Percentiles rank a stretch among this genome's conserved stretches.
Conservation (phyloP, 2,329 filamentous ascomycete species). For the Apiospora sp. region DNA sequence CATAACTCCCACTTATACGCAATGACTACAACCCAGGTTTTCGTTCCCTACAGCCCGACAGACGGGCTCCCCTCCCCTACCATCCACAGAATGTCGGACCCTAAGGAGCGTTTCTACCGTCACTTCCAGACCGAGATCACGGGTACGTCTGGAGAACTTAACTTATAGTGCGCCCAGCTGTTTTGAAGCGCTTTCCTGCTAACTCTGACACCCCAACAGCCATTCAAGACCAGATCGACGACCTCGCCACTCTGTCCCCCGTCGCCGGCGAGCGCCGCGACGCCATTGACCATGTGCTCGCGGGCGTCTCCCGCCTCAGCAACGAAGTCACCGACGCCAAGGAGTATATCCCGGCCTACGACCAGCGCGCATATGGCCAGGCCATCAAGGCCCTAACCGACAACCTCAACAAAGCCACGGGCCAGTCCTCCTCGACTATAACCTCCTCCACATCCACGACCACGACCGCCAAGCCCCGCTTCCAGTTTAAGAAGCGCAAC, state of each 20-base stretch:
- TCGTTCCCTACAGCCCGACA: conserved; percentile 21
- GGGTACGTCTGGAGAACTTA: conserved; percentile 55
- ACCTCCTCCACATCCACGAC: conserved; percentile 92
- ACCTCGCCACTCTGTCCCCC: conserved; percentile 67
- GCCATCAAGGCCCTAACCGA: conserved; percentile 83
- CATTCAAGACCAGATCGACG: conserved; percentile 78
- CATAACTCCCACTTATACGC: background rate
- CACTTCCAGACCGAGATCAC: conserved; percentile 81
- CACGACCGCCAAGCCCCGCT: conserved; percentile 52
- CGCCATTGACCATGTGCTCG: conserved; percentile 81
- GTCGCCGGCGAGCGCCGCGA: conserved; percentile 79
- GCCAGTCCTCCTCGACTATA: conserved; percentile 73
- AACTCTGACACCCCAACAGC: conserved; percentile 55
- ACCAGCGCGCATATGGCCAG: conserved; percentile 86
- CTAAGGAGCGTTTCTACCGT: conserved; percentile 84
- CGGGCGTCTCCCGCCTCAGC: conserved; percentile 80
- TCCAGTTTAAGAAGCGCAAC: conserved; percentile 27
- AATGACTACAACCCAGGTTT: conserved; percentile 23
- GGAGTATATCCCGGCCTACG: conserved; percentile 85
- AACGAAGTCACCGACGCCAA: conserved; percentile 86
- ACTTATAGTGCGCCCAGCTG: background rate
- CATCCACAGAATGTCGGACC: conserved; percentile 49
- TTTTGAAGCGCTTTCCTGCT: background rate
- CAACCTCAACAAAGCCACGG: conserved; percentile 75
- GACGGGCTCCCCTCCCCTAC: conserved; percentile 13